These are phyloP conservation scores for Chaetomium cochliodes DNA, from an alignment of 495 filamentous ascomycete genomes.

Conservation along the genomic window DNA sequence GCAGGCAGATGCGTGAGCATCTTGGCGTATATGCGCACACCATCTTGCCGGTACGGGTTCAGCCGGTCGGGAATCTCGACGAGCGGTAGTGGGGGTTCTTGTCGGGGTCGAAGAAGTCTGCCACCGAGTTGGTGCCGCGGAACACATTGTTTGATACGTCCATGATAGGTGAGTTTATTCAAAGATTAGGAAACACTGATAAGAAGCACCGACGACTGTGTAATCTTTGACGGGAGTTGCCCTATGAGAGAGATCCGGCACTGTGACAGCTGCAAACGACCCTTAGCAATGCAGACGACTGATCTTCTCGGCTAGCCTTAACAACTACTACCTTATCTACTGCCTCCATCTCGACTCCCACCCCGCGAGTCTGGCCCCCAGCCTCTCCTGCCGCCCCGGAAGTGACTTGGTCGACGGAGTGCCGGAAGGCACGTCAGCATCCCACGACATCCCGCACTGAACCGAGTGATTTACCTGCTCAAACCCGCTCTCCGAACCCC, in stretches of 20 bases:
- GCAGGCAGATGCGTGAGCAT: constrained; percentile 63
- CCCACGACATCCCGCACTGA: too few relatives aligned
- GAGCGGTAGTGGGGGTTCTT: constrained; percentile 54
- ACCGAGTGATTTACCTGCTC: too few relatives aligned
- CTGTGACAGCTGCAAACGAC: neutral
- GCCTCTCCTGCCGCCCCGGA: too few relatives aligned
- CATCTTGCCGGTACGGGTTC: constrained; percentile 57
- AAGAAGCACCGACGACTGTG: neutral
- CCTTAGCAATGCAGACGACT: neutral
- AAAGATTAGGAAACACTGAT: neutral
- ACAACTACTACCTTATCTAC: too few relatives aligned
- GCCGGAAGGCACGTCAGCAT: too few relatives aligned
- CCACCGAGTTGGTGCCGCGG: constrained; percentile 53
- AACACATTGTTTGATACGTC: constrained; percentile 47
- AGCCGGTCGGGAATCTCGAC: constrained; percentile 58
- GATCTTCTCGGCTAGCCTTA: too few relatives aligned
- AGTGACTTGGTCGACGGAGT: too few relatives aligned
- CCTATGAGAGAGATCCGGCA: neutral
- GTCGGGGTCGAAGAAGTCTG: constrained; percentile 59
- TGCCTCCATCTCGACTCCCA: too few relatives aligned
- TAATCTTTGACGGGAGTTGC: too few relatives aligned
- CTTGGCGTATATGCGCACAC: constrained; percentile 62
- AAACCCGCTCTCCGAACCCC: too few relatives aligned
- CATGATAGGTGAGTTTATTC: neutral
- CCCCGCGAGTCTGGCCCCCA: too few relatives aligned